A percentile compares a stretch with the other conserved stretches of the same genome.
phyloP scores from a whole-genome alignment of 345 rosid species.

The Syzygium aqueum region DNA sequence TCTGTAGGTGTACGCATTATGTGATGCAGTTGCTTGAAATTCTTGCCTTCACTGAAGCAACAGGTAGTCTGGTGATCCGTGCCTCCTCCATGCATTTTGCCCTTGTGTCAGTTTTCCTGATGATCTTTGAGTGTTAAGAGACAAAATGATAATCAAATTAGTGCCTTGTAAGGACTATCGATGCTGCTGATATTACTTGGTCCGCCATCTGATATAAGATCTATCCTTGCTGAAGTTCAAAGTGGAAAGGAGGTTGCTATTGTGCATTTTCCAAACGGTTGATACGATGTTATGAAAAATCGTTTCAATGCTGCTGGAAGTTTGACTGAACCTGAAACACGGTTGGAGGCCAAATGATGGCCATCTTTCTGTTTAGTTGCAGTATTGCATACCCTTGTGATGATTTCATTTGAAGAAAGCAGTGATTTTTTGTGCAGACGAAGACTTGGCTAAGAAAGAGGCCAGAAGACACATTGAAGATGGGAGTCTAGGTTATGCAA shows the following conservation, averaged over 20 bases:
- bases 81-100: background rate
- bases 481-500: constrained; percentile 51
- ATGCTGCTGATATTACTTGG: background rate
- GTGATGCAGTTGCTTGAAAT: background rate
- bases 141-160: background rate
- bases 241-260: background rate
- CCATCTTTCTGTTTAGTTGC: background rate
- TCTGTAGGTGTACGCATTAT: constrained; percentile 50
- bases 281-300: background rate
- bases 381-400: too few relatives aligned
- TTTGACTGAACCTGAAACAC: background rate
- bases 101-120: background rate
- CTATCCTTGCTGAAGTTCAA: background rate
- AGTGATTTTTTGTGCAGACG: constrained; percentile 28
- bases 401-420: background rate
- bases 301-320: background rate
- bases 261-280: background rate
- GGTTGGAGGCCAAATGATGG: background rate
- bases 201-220: background rate
- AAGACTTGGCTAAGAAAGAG: constrained; percentile 74
- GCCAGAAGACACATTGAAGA: constrained; percentile 42
- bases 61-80: constrained; percentile 27
- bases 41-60: constrained; percentile 35
- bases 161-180: background rate
- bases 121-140: background rate